Percentiles rank a stretch among this genome's conserved stretches.
Evolutionary conservation across 2,329 filamentous ascomycete genomes (phyloP).

Genomic region (Sphaerostilbella broomeana): DNA sequence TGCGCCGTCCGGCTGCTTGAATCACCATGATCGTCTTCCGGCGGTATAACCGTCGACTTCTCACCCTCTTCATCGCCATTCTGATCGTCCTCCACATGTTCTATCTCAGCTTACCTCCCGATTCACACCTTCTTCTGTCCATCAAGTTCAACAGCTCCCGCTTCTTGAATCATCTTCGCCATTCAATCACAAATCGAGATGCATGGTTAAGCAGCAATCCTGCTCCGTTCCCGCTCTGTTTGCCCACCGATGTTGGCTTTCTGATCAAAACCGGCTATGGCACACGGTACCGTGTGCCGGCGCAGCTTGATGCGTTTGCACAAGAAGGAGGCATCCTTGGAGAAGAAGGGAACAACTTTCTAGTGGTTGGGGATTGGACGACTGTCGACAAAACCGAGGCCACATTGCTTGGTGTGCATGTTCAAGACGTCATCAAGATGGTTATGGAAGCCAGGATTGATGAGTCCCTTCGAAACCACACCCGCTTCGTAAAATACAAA

Average conservation of each 20-base stretch:
- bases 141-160: conserved; percentile 29
- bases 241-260: conserved; percentile 41
- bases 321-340: conserved; percentile 27
- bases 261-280: conserved; percentile 53
- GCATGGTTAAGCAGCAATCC: conserved; percentile 34
- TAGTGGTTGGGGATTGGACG: conserved; percentile 48
- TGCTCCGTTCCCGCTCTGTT: conserved; percentile 37
- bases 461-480: conserved; percentile 21
- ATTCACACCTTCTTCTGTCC: conserved; percentile 28
- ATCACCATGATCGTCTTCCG: conserved; percentile 19
- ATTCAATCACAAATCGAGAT: conserved; percentile 27
- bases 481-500: conserved; percentile 36
- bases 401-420: conserved; percentile 25
- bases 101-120: conserved; percentile 27
- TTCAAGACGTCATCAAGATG: conserved; percentile 37
- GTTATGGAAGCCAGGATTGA: conserved; percentile 28
- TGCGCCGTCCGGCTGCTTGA: background rate
- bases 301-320: conserved; percentile 39
- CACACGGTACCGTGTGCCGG: conserved; percentile 41
- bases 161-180: conserved; percentile 25
- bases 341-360: conserved; percentile 34
- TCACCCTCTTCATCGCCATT: conserved; percentile 18
- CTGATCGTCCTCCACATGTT: conserved; percentile 21
- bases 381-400: conserved; percentile 28
- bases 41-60: conserved; percentile 24